Evolutionary conservation across 148 eudicot species (phyloP).

Genomic region (Dysphania ambrosioides): DNA sequence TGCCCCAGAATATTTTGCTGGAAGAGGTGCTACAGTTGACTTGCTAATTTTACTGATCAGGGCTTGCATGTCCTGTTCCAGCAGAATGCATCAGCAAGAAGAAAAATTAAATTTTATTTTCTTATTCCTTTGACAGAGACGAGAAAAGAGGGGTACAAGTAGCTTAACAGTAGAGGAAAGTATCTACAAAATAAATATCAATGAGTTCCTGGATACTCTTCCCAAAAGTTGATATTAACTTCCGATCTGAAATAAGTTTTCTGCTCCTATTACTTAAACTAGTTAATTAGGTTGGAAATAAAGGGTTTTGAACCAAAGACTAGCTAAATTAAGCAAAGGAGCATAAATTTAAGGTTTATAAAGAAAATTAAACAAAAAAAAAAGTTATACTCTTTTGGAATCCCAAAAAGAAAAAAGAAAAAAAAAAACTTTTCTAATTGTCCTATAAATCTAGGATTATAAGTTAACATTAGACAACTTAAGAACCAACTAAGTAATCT

Average conservation of each 20-base stretch:
- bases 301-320: background rate
- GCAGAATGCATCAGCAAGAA: background rate
- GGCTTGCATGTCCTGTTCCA: conserved; percentile 90
- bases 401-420: too few species aligned
- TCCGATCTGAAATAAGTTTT: background rate
- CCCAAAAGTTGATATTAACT: background rate
- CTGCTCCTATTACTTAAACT: background rate
- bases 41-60: conserved; percentile 88
- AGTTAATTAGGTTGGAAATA: background rate
- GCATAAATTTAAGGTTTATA: too few species aligned
- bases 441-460: background rate
- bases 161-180: background rate
- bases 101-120: background rate
- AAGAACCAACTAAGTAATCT: background rate
- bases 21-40: conserved; percentile 91
- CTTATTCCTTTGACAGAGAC: background rate
- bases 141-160: background rate
- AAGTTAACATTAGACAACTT: background rate
- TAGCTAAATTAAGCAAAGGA: too few species aligned
- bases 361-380: too few species aligned
- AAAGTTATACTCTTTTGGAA: too few species aligned
- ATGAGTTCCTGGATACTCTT: too few species aligned
- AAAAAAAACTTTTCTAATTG: background rate
- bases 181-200: background rate
- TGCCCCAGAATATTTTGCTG: conserved; percentile 74